Base-by-base conservation (phyloP, 1,284 basidiomycete genomes). In the Lentinus polychrous region DNA sequence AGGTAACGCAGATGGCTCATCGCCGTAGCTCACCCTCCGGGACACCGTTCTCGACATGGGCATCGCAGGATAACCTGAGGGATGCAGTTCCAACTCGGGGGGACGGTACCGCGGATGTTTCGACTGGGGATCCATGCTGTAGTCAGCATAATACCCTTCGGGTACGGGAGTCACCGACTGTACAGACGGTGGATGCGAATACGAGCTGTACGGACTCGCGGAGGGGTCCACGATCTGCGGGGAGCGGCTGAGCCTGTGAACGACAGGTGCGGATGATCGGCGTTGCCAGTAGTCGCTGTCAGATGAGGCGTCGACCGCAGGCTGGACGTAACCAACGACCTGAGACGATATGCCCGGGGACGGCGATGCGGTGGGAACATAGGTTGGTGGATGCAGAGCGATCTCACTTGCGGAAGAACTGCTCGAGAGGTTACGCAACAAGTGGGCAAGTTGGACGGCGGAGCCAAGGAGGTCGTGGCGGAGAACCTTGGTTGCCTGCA, bases 391-490 rank as follows among this genome's bases (percentile, higher is more conserved):
- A 51, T 58, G 57, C n/a, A 71, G 60, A 23, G 57, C 61, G 37
- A 74, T 61, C 44, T 72, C 67, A n/a, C 68, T 62, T 32, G 61
- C 63, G n/a, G 65, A 57, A 2, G 62, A 56, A 41, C 63, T 64
- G 3, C 65, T 60, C 15, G 68, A 70, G 18, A 86, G 64, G 45
- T 69, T 76, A 54, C 74, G 73, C 18, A 85, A 65, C 43, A 83
- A 66, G 52, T 80, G 76, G 27, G 72, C 68, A 10, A 87, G 72
- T 53, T 84, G 81, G 31, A 74, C 72, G 4, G 79, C 75, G 17
- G 81, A 76, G 20, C 86, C 86, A 24, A 79, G 68, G 41, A 89
- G 70, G 46, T 82, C 74, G 60, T 89, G 86, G 37, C 74, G 75
- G 49, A 87, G 64, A 14, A 84, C 70, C 12, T 71, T 72, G 2